phyloP scores from a whole-genome alignment of 148 eudicot genomes.

The Arbutus unedo region DNA sequence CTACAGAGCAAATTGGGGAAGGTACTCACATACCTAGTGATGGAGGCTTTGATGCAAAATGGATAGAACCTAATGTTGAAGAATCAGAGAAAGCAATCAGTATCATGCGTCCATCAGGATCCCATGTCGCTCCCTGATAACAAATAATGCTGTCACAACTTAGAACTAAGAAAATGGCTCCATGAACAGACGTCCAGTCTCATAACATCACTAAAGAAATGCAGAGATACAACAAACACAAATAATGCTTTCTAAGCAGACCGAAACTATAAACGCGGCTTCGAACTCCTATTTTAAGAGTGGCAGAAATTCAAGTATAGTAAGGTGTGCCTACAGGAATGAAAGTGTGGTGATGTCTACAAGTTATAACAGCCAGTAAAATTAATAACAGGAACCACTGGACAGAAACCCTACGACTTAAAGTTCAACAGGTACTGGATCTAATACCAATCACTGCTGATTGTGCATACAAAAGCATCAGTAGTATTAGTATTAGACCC shows the following conservation, averaged over 20 bases:
- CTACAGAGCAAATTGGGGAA: background rate
- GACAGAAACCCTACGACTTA: background rate
- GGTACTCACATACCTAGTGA: conserved; percentile 59
- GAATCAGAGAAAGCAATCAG: conserved; percentile 84
- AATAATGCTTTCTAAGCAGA: background rate
- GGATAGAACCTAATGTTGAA: conserved; percentile 77
- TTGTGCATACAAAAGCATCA: background rate
- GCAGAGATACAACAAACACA: background rate
- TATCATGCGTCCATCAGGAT: conserved; percentile 92
- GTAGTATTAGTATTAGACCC: background rate
- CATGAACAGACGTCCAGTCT: background rate
- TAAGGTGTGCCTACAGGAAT: background rate
- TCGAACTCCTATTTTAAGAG: background rate
- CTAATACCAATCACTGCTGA: background rate
- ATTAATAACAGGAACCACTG: background rate
- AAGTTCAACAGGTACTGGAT: background rate
- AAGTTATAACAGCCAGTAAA: background rate
- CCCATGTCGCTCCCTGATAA: conserved; percentile 92
- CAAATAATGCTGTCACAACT: conserved; percentile 2
- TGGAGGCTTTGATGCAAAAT: conserved; percentile 96
- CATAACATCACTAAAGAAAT: background rate
- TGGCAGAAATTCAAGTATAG: background rate
- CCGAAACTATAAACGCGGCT: background rate
- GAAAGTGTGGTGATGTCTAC: background rate
- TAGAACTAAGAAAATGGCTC: conserved; percentile 4